phyloP scores from a whole-genome alignment of 148 eudicot species.

The Vaccinium corymbosum region DNA sequence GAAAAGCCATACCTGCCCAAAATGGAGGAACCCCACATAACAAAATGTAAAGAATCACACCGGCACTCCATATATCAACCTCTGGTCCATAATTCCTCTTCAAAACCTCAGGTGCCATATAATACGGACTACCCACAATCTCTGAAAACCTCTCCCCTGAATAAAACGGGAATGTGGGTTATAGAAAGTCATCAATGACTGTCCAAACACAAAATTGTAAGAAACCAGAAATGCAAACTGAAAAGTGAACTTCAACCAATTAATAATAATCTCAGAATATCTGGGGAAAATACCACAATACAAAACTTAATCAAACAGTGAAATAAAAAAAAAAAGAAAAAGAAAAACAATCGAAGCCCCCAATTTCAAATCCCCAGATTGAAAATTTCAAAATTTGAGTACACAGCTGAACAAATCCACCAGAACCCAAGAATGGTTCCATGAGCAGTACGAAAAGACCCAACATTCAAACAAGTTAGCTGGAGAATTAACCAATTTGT shows the following conservation, averaged over 20 bases:
- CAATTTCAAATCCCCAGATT: neutral
- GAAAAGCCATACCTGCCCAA: constrained; percentile 63
- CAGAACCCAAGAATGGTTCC: neutral
- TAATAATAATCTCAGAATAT: neutral
- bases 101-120: constrained; percentile 86
- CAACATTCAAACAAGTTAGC: neutral
- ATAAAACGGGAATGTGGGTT: neutral
- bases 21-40: constrained; percentile 90
- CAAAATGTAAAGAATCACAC: constrained; percentile 75
- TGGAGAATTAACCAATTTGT: neutral
- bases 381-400: neutral
- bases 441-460: neutral
- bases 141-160: constrained; percentile 76
- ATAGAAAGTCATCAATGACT: neutral
- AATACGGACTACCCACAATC: constrained; percentile 87
- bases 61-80: constrained; percentile 91
- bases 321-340: neutral
- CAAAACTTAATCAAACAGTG: neutral
- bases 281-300: neutral
- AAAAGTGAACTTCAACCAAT: neutral
- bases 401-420: neutral
- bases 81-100: constrained; percentile 84
- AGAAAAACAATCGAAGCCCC: neutral
- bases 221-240: neutral
- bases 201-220: neutral